phyloP scores from a whole-genome alignment of 768 basidiomycete species.

The Cytidiella melzeri region DNA sequence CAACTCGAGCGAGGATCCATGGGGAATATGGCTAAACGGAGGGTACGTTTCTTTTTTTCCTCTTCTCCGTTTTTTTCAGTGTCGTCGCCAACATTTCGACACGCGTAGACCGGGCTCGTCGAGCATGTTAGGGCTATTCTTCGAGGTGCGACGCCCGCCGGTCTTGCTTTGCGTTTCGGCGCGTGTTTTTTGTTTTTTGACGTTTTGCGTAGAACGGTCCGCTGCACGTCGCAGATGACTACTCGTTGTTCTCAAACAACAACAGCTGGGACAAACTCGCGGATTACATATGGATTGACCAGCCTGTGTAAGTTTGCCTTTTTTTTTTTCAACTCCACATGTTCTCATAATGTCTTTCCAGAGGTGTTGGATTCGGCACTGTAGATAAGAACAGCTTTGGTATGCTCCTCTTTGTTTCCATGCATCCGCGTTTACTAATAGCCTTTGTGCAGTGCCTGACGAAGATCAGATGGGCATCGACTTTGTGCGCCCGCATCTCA shows the following conservation, averaged over 20 bases:
- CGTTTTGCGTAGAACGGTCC: conserved; percentile 46
- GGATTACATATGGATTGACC: conserved; percentile 72
- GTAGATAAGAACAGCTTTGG: conserved; percentile 56
- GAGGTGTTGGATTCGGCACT: conserved; percentile 60
- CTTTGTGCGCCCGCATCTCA: conserved; percentile 30
- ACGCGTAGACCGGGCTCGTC: conserved; percentile 61
- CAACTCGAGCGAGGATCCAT: conserved; percentile 24
- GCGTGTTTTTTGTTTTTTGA: background rate
- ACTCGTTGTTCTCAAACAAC: conserved; percentile 43
- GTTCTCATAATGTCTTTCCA: no score
- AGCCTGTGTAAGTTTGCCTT: conserved; percentile 48
- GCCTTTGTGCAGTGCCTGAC: conserved; percentile 21
- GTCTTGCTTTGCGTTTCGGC: background rate
- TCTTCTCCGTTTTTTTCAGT: background rate
- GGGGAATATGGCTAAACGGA: conserved; percentile 36
- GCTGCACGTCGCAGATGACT: conserved; percentile 48
- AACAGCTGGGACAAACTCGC: conserved; percentile 55
- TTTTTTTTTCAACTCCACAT: conserved; percentile 2
- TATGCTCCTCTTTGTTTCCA: conserved; percentile 22
- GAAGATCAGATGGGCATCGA: conserved; percentile 61
- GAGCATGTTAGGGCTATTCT: conserved; percentile 56
- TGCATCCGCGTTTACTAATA: background rate
- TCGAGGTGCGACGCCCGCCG: no score
- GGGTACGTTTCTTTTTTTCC: conserved; percentile 20
- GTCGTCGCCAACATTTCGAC: background rate